Percentiles rank a stretch among this genome's conserved stretches.
Evolutionary conservation across 1,284 basidiomycete genomes (phyloP).

Genomic region (Tylopilus sp.): DNA sequence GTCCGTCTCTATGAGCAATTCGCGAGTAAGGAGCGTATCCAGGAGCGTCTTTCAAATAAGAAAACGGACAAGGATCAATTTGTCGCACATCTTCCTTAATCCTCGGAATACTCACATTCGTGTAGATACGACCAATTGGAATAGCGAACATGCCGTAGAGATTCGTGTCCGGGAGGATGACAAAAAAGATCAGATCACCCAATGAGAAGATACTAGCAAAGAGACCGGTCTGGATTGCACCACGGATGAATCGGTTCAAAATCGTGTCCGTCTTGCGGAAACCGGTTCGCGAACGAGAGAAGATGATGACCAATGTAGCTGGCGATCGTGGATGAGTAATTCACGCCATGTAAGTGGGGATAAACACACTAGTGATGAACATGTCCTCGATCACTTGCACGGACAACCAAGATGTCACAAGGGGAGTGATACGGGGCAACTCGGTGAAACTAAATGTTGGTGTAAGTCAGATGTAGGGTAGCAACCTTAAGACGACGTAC

Average conservation of each 20-base stretch:
- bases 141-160: conserved; percentile 34
- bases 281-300: conserved; percentile 44
- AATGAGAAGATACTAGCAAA: conserved; percentile 47
- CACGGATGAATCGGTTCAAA: conserved; percentile 47
- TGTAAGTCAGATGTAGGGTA: not conserved
- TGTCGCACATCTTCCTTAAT: not conserved
- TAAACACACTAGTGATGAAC: conserved; percentile 39
- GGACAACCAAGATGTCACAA: conserved; percentile 41
- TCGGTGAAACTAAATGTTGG: conserved; percentile 22
- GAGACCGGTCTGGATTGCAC: conserved; percentile 47
- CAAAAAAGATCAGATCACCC: conserved; percentile 43
- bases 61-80: not conserved
- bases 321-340: conserved; percentile 1
- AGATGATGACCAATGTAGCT: conserved; percentile 35
- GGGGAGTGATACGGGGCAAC: conserved; percentile 22
- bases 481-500: conserved; percentile 34
- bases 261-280: conserved; percentile 46
- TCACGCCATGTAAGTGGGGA: not conserved
- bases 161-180: conserved; percentile 25
- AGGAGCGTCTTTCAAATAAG: not conserved
- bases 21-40: not conserved
- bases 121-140: conserved; percentile 37
- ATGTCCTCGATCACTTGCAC: conserved; percentile 43
- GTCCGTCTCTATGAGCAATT: not conserved
- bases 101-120: conserved; percentile 27